Percentiles rank a stretch among this genome's conserved stretches.
phyloP scores from a whole-genome alignment of 106 monocot genomes.

The Platanthera guangdongensis region DNA sequence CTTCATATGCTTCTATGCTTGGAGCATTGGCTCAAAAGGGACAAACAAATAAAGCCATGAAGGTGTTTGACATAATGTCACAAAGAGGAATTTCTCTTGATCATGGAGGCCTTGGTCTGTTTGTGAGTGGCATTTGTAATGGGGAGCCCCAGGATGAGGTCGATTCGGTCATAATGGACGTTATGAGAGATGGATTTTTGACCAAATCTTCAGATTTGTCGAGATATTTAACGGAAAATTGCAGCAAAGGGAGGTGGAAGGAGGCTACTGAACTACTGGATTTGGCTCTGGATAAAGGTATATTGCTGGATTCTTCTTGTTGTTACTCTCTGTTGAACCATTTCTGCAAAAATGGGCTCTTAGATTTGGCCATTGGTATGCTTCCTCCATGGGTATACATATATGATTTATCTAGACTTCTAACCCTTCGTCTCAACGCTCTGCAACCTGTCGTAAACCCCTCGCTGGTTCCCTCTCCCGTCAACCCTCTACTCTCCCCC shows the following conservation, averaged over 20 bases:
- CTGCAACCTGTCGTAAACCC: too few species aligned
- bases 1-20: slow-evolving; percentile 15
- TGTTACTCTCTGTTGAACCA: slow-evolving; percentile 23
- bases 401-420: too few species aligned
- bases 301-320: slow-evolving; percentile 20
- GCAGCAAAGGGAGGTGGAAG: slow-evolving; percentile 18
- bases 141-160: slow-evolving; percentile 24
- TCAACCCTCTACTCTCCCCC: too few species aligned
- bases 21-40: slow-evolving; percentile 18
- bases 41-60: slow-evolving; percentile 16
- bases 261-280: slow-evolving; percentile 28
- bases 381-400: too few species aligned
- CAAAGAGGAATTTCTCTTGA: slow-evolving; percentile 10
- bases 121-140: slow-evolving; percentile 27
- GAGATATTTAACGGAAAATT: slow-evolving; percentile 19
- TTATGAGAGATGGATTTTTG: slow-evolving; percentile 12
- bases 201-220: slow-evolving; percentile 20
- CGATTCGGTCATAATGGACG: slow-evolving; percentile 17
- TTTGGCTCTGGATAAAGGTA: slow-evolving; percentile 20
- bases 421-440: too few species aligned
- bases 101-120: slow-evolving; percentile 11
- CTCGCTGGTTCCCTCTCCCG: too few species aligned
- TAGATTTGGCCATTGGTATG: slow-evolving; percentile 19
- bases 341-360: slow-evolving; percentile 16
- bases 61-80: slow-evolving; percentile 16